Evolutionary conservation across 768 basidiomycete genomes (phyloP).

Genomic region (Suillus hirtellus): DNA sequence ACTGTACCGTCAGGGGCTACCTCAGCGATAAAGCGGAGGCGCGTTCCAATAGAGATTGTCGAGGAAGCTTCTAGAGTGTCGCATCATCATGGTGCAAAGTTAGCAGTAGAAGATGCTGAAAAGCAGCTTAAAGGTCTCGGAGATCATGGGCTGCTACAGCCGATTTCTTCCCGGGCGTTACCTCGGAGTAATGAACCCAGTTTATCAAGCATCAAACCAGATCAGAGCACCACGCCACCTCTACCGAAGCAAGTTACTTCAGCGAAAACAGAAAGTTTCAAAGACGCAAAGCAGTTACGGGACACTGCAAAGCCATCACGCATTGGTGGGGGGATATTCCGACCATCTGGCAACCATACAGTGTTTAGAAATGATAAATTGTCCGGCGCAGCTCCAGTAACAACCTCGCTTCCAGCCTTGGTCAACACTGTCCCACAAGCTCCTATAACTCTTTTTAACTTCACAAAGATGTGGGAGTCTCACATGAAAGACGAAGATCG

Average conservation of each 20-base stretch:
- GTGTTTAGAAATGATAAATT: conserved; percentile 43
- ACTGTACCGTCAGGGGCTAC: conserved; percentile 5
- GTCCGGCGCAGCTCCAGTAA: conserved; percentile 5
- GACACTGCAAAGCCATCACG: conserved; percentile 44
- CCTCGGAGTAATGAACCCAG: conserved; percentile 3
- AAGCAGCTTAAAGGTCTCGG: conserved; percentile 12
- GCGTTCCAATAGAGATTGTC: conserved; percentile 65
- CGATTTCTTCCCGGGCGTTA: conserved; percentile 40
- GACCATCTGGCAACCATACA: conserved; percentile 58
- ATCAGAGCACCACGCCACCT: conserved; percentile 8
- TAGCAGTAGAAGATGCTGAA: conserved; percentile 9
- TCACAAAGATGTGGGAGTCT: conserved; percentile 59
- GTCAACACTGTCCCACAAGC: conserved; percentile 22
- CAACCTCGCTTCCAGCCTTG: conserved; percentile 9
- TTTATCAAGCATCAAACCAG: conserved; percentile 21
- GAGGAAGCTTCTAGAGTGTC: conserved; percentile 28
- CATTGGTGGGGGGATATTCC: conserved; percentile 75
- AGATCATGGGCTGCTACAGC: conserved; percentile 33
- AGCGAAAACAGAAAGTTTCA: conserved; percentile 43
- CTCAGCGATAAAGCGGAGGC: conserved; percentile 44
- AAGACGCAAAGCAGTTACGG: conserved; percentile 59
- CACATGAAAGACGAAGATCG: conserved; percentile 41
- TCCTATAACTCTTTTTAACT: conserved; percentile 59
- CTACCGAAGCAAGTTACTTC: conserved; percentile 11
- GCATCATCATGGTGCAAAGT: conserved; percentile 12